Evolutionary conservation across 73 alveolate genomes (phyloP).

Genomic region (Uronychia setigera): DNA sequence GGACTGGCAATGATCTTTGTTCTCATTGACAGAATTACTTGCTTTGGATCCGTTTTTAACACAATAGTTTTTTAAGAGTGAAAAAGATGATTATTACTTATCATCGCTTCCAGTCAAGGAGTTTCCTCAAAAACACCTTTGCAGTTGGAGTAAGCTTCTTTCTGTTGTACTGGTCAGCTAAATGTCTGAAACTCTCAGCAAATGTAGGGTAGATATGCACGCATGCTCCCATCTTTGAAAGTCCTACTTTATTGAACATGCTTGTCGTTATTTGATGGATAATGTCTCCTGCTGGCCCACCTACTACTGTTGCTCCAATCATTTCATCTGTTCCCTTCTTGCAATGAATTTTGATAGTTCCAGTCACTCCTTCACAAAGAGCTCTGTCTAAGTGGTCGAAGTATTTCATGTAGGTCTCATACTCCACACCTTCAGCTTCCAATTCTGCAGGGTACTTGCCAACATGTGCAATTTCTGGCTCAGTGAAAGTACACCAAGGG

Average conservation of each 20-base stretch:
- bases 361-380: slow-evolving; percentile 54
- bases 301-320: slow-evolving; percentile 82
- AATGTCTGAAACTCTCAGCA: slow-evolving; percentile 62
- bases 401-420: slow-evolving; percentile 48
- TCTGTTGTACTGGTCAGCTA: slow-evolving; percentile 44
- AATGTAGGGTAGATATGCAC: slow-evolving; percentile 58
- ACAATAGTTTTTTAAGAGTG: too few relatives aligned
- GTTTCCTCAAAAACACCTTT: slow-evolving; percentile 11
- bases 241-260: slow-evolving; percentile 60
- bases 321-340: slow-evolving; percentile 70
- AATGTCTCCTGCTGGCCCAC: slow-evolving; percentile 89
- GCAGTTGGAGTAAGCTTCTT: slow-evolving; percentile 33
- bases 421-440: slow-evolving; percentile 43
- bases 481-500: slow-evolving; percentile 78
- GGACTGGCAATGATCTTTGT: too few relatives aligned
- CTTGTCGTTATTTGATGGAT: slow-evolving; percentile 48
- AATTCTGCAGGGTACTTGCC: slow-evolving; percentile 51
- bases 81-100: too few relatives aligned
- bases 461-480: slow-evolving; percentile 77
- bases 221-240: slow-evolving; percentile 36
- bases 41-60: too few relatives aligned
- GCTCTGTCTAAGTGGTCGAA: slow-evolving; percentile 67
- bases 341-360: slow-evolving; percentile 56
- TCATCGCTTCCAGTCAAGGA: neutral
- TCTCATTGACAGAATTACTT: too few relatives aligned